These are phyloP conservation scores for Crucibulum laeve DNA, from an alignment of 768 basidiomycete species.

Conservation along the genomic window DNA sequence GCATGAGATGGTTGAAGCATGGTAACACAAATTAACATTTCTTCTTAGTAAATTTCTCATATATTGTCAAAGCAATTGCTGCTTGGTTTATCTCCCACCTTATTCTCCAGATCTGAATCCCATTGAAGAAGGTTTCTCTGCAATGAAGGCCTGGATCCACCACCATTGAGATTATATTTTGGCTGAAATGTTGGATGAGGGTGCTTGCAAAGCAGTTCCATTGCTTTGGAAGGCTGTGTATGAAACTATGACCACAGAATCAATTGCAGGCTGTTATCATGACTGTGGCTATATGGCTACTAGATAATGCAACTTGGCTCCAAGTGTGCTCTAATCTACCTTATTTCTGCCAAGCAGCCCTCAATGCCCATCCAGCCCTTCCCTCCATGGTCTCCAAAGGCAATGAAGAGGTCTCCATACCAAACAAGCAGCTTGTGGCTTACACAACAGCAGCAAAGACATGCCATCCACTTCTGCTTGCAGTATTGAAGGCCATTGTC, in stretches of 20 bases:
- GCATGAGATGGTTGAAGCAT: conserved; percentile 14
- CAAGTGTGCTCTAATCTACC: too few species aligned
- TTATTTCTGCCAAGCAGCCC: too few species aligned
- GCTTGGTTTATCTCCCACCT: conserved; percentile 21
- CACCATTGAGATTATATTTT: conserved; percentile 7
- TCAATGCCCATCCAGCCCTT: too few species aligned
- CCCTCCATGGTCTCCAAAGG: too few species aligned
- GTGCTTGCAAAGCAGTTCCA: too few species aligned
- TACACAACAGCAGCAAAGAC: too few species aligned
- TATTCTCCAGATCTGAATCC: conserved; percentile 29
- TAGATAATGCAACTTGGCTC: too few species aligned
- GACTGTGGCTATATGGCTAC: not conserved
- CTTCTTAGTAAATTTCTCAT: conserved; percentile 2
- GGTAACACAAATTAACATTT: not conserved
- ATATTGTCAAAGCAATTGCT: conserved; percentile 8
- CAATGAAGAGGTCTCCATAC: too few species aligned
- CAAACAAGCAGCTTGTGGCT: too few species aligned
- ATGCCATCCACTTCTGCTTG: too few species aligned
- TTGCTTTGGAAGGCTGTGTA: not conserved
- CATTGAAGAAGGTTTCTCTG: conserved; percentile 24
- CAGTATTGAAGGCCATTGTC: too few species aligned
- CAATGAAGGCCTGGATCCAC: conserved; percentile 19
- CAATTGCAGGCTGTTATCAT: not conserved
- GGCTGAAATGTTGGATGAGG: conserved; percentile 5
- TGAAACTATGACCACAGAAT: not conserved